Evolutionary conservation across 371 early-diverging fungal species (phyloP).

Genomic region (Basidiobolus meristosporus): DNA sequence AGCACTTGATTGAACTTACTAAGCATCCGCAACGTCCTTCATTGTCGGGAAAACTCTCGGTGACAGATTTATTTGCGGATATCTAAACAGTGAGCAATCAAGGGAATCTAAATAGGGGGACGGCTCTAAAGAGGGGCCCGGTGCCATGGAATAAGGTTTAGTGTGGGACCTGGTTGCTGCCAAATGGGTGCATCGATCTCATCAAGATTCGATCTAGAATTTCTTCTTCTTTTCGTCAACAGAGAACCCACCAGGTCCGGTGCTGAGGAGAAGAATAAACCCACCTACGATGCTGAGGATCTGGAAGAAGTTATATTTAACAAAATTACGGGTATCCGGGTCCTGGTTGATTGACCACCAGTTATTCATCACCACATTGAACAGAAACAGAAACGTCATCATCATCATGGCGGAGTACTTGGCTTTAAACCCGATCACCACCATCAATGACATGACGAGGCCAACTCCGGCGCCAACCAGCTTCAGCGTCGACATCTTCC

Average conservation of each 20-base stretch:
- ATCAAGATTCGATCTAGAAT: no score
- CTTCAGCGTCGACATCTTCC: slow-evolving; percentile 53
- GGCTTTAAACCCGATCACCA: slow-evolving; percentile 92
- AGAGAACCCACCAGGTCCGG: slow-evolving; percentile 81
- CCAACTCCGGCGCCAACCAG: slow-evolving; percentile 46
- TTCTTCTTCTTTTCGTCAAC: slow-evolving; percentile 95
- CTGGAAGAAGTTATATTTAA: slow-evolving; percentile 96
- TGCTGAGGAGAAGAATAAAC: slow-evolving; percentile 75
- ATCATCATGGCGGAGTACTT: slow-evolving; percentile 85
- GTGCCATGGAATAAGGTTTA: no score
- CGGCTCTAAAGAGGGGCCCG: no score
- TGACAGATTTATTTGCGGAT: no score
- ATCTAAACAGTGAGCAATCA: no score
- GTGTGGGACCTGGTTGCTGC: no score
- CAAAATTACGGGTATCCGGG: slow-evolving; percentile 67
- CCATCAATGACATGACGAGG: slow-evolving; percentile 78
- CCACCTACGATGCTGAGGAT: slow-evolving; percentile 91
- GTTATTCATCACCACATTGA: slow-evolving; percentile 85
- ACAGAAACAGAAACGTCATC: slow-evolving; percentile 66
- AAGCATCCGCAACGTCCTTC: no score
- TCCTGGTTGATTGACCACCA: slow-evolving; percentile 84
- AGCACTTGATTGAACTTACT: no score
- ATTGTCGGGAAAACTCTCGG: no score
- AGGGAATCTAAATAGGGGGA: no score
- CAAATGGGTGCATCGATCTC: no score